phyloP scores from a whole-genome alignment of 116 monocot genomes.

The Cymodocea nodosa region DNA sequence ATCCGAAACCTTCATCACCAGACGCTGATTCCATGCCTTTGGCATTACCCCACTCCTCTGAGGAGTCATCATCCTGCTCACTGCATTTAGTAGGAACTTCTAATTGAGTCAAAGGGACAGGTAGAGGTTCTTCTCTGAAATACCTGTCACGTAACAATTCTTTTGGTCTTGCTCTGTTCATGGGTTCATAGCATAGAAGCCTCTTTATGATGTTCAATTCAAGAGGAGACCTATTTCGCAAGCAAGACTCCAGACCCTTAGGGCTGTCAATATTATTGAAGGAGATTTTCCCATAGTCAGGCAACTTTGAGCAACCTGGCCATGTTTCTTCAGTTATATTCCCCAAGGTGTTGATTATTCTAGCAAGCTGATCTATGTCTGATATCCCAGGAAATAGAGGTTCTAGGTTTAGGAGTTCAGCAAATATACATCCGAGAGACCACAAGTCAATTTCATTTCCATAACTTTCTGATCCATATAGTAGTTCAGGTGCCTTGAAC shows the following conservation, averaged over 20 bases:
- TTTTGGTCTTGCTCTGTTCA: slow-evolving; percentile 37
- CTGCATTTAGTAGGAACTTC: slow-evolving; percentile 36
- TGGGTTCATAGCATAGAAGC: slow-evolving; percentile 54
- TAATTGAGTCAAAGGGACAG: slow-evolving; percentile 36
- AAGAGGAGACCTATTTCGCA: slow-evolving; percentile 27
- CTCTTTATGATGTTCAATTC: slow-evolving; percentile 50
- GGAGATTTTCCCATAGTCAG: slow-evolving; percentile 68
- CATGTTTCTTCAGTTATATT: slow-evolving; percentile 55
- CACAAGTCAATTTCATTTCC: slow-evolving; percentile 73
- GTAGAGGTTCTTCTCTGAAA: slow-evolving; percentile 62
- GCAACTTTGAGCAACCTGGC: slow-evolving; percentile 63
- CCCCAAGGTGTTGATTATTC: slow-evolving; percentile 58
- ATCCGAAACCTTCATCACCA: not conserved
- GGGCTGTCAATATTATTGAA: slow-evolving; percentile 62
- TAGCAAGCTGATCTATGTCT: slow-evolving; percentile 76
- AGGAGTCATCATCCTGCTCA: slow-evolving; percentile 35
- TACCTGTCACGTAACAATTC: slow-evolving; percentile 53
- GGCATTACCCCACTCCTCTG: slow-evolving; percentile 35
- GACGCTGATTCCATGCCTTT: not conserved
- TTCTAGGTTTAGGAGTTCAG: slow-evolving; percentile 55
- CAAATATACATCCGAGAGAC: slow-evolving; percentile 79
- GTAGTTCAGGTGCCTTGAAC: slow-evolving; percentile 83
- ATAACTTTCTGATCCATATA: slow-evolving; percentile 69
- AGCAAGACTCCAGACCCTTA: slow-evolving; percentile 39
- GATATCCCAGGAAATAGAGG: slow-evolving; percentile 77